These are phyloP conservation scores for Hebeloma cylindrosporum DNA, from an alignment of 768 basidiomycete genomes.

Conservation along the genomic window DNA sequence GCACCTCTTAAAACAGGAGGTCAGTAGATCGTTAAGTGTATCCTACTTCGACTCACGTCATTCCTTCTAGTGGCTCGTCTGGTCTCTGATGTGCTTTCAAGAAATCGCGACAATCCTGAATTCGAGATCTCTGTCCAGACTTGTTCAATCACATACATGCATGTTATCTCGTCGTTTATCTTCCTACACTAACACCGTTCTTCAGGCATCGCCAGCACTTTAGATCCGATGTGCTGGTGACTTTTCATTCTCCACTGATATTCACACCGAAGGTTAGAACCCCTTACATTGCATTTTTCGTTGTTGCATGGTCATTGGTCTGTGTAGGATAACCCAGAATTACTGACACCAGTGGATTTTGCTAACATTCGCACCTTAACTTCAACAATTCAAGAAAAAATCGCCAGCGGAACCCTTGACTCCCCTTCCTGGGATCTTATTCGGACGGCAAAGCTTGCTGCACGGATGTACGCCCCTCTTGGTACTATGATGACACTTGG, in stretches of 20 bases:
- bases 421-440: slow-evolving; percentile 84
- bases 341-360: slow-evolving; percentile 67
- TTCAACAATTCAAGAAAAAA: slow-evolving; percentile 59
- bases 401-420: slow-evolving; percentile 77
- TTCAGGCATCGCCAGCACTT: slow-evolving; percentile 82
- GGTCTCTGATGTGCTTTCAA: slow-evolving; percentile 73
- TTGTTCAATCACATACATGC: slow-evolving; percentile 85
- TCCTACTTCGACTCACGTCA: neutral
- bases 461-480: slow-evolving; percentile 83
- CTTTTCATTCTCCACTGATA: slow-evolving; percentile 69
- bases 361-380: slow-evolving; percentile 60
- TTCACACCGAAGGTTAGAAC: slow-evolving; percentile 59
- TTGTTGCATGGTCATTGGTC: too few species aligned
- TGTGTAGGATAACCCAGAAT: slow-evolving; percentile 75
- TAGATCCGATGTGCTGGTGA: slow-evolving; percentile 84
- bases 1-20: slow-evolving; percentile 88
- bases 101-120: slow-evolving; percentile 62
- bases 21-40: slow-evolving; percentile 29
- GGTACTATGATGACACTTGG: slow-evolving; percentile 85
- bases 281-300: neutral
- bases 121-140: slow-evolving; percentile 75
- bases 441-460: slow-evolving; percentile 72
- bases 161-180: slow-evolving; percentile 15
- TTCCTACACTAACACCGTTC: slow-evolving; percentile 9
- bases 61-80: slow-evolving; percentile 68